Conservation (phyloP, 2,329 filamentous ascomycete species). For the Thelonectria discophora region DNA sequence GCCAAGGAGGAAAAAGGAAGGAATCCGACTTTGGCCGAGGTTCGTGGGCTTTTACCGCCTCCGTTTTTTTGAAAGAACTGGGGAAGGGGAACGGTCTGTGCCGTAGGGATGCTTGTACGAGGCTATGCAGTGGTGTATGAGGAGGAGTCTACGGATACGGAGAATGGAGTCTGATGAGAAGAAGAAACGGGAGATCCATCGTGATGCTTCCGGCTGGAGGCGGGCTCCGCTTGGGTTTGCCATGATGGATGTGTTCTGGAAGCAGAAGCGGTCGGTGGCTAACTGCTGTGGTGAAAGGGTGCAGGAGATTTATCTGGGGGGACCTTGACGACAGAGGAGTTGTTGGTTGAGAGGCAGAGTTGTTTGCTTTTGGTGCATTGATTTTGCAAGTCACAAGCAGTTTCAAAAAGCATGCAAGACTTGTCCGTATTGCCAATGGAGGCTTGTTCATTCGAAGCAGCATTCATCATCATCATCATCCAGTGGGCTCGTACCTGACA, state of each 20-base stretch:
- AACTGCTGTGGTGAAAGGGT: conserved; percentile 7
- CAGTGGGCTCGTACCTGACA: conserved; percentile 22
- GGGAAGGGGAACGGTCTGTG: no score
- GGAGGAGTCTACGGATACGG: no score
- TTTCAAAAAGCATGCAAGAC: neutral
- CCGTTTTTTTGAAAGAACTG: no score
- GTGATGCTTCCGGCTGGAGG: conserved; percentile 1
- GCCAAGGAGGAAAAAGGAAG: conserved; percentile 3
- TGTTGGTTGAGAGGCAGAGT: neutral
- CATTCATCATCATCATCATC: neutral
- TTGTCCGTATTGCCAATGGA: conserved; percentile 32
- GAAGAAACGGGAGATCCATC: neutral
- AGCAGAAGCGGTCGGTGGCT: conserved; percentile 6
- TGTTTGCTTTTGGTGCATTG: no score
- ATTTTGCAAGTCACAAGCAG: no score
- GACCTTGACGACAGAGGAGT: conserved; percentile 1
- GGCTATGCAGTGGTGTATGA: no score
- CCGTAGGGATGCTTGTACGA: no score
- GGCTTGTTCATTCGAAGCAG: conserved; percentile 27
- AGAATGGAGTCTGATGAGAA: neutral
- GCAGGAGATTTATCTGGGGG: conserved; percentile 3
- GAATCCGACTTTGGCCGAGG: neutral
- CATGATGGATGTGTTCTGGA: conserved; percentile 23
- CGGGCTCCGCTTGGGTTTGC: conserved; percentile 1
- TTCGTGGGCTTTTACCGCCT: no score